These are phyloP conservation scores for Exophiala calicioides DNA, from an alignment of 2,329 filamentous ascomycete species.

Conservation along the genomic window DNA sequence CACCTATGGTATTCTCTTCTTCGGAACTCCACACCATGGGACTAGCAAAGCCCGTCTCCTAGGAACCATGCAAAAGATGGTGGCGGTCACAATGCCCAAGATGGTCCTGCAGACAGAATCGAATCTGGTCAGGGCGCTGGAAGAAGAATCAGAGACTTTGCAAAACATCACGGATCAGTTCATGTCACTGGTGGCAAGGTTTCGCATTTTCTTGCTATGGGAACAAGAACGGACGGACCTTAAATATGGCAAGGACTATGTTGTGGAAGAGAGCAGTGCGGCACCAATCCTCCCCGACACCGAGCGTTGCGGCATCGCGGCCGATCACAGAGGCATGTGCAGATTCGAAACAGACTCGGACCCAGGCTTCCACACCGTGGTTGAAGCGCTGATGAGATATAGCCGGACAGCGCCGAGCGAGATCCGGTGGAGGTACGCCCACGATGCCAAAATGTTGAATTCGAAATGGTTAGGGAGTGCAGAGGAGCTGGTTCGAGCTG, in stretches of 20 bases:
- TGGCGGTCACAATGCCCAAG: conserved; percentile 34
- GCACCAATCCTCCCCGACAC: conserved; percentile 40
- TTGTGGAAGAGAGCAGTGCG: conserved; percentile 36
- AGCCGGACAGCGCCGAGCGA: not conserved
- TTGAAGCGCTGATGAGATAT: not conserved
- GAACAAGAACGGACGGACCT: conserved; percentile 42
- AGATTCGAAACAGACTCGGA: conserved; percentile 30
- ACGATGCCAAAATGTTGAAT: not conserved
- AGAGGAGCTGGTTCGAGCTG: too few relatives aligned
- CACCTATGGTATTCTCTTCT: conserved; percentile 41
- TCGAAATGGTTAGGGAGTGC: too few relatives aligned
- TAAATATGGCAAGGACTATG: conserved; percentile 37
- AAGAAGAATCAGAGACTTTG: conserved; percentile 45
- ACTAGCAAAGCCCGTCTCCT: conserved; percentile 37
- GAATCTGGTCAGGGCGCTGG: conserved; percentile 57
- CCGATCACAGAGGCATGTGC: conserved; percentile 37
- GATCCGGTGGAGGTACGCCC: not conserved
- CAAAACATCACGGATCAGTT: conserved; percentile 44
- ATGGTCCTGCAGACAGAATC: conserved; percentile 35
- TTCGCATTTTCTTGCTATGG: conserved; percentile 44
- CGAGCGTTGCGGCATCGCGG: conserved; percentile 39
- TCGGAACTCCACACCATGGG: conserved; percentile 42
- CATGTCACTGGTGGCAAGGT: conserved; percentile 39
- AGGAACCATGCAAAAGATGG: conserved; percentile 34
- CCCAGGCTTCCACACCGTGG: not conserved